Conservation (phyloP, 2,329 filamentous ascomycete species). For the Scedosporium aurantiacum region DNA sequence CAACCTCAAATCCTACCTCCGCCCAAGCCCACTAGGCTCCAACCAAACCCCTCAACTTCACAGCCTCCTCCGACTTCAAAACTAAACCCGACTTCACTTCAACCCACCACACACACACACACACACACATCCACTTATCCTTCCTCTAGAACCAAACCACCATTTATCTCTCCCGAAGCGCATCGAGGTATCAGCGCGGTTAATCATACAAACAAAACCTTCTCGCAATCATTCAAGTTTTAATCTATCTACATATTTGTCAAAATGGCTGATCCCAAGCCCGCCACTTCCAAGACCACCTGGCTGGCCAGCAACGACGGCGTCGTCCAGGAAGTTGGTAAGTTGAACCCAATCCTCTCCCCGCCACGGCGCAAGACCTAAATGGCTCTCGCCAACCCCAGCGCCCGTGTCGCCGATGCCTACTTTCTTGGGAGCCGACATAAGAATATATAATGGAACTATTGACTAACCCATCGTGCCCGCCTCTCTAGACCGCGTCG, state of each 20-base stretch:
- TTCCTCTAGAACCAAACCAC: not conserved
- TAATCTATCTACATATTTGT: not conserved
- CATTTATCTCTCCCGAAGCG: not conserved
- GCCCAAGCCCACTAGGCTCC: not conserved
- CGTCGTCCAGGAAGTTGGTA: slow-evolving; percentile 35
- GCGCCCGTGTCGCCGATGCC: too few relatives aligned
- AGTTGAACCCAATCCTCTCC: slow-evolving; percentile 14
- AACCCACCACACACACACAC: not conserved
- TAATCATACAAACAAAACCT: too few relatives aligned
- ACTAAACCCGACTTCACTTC: not conserved
- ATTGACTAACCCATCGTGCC: slow-evolving; percentile 7
- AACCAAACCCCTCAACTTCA: not conserved
- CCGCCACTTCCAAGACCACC: slow-evolving; percentile 26
- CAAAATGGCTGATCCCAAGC: slow-evolving; percentile 25
- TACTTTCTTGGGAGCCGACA: too few relatives aligned
- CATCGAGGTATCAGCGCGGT: too few relatives aligned
- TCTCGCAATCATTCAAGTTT: not conserved
- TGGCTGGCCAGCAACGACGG: slow-evolving; percentile 41
- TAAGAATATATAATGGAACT: too few relatives aligned
- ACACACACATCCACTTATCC: not conserved
- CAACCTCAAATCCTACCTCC: not conserved
- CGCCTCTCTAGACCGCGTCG: slow-evolving; percentile 52
- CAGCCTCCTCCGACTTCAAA: not conserved
- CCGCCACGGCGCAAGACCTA: too few relatives aligned
- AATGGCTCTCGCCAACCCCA: too few relatives aligned